Base-by-base conservation (phyloP, 2,329 filamentous ascomycete genomes). In the Alternaria ethzedia region DNA sequence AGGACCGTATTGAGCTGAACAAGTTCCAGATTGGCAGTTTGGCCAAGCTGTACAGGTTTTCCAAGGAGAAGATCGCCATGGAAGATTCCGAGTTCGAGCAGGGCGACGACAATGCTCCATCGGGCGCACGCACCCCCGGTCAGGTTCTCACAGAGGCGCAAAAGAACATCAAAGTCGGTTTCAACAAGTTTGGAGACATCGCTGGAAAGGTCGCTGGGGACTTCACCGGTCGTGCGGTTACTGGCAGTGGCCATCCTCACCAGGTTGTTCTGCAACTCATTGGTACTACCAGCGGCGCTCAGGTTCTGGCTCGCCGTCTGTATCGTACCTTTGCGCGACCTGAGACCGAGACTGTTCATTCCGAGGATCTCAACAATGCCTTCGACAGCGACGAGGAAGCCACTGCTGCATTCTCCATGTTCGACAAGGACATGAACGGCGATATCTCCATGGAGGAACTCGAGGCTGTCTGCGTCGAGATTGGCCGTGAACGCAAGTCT, bases 361-460 rank as follows among this genome's bases (percentile, higher is more conserved):
- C 90, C 0, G 92, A 94, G 9, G 94, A 97, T 73, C 81, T 98
- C 57, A 90, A 89, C 65, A 83, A 86, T 11, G 94, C 92, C 1
- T 97, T 97, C 71, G 87, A 91, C 10, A 91, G 90, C 23, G 86
- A 90, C 17, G 94, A 97, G 13, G 95, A 97, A 76, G 93, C 94
- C 0, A 91, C 96, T 57, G 91, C 91, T 3, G 94, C 94, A 0
- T 97, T 98, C 74, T 85, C 86, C 70, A 94, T 97, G 84, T 97
- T 97, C 70, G 95, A 98, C 82, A 96, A 96, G 76, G 95, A 98
- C 73, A 88, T 97, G 83, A 98, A 98, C 68, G 95, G 94, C 5
- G 95, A 98, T 74, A 97, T 97, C 54, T 96, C 92, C 1, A 94
- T 97, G 88, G 93, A 97, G 74, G 95, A 97, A 78, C 87, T 98